These are phyloP conservation scores for Biscogniauxia mediterranea DNA, from an alignment of 2,329 filamentous ascomycete species.

Conservation along the genomic window DNA sequence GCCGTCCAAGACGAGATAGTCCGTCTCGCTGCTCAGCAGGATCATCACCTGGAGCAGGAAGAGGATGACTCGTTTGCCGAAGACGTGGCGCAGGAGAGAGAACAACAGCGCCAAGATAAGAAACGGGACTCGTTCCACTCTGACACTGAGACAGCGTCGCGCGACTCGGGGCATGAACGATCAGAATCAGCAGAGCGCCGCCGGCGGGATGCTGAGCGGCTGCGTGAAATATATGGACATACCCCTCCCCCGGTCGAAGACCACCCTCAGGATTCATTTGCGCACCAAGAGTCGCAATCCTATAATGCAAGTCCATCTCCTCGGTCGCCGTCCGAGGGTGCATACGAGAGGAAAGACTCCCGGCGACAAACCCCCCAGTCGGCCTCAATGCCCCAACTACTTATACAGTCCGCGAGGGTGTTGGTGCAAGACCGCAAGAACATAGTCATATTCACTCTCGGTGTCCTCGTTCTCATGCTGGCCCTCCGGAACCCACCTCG, in stretches of 20 bases:
- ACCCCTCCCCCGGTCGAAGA: constrained; percentile 18
- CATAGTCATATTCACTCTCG: constrained; percentile 53
- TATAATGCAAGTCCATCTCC: constrained; percentile 28
- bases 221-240: constrained; percentile 55
- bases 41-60: constrained; percentile 31
- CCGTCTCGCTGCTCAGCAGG: constrained; percentile 48
- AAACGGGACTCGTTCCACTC: constrained; percentile 27
- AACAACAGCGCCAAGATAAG: constrained; percentile 33
- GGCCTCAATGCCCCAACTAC: constrained; percentile 52
- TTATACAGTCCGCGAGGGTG: constrained; percentile 53
- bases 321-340: constrained; percentile 27
- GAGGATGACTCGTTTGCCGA: constrained; percentile 35
- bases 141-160: constrained; percentile 29
- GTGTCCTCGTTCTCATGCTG: constrained; percentile 52
- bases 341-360: constrained; percentile 32
- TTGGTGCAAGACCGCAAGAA: constrained; percentile 59
- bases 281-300: constrained; percentile 20
- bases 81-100: constrained; percentile 32
- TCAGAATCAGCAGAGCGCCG: constrained; percentile 28
- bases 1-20: constrained; percentile 60
- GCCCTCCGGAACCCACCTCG: constrained; percentile 38
- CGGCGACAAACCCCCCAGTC: constrained; percentile 35
- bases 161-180: not conserved
- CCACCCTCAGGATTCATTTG: constrained; percentile 14
- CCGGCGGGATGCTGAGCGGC: constrained; percentile 47